Conservation (phyloP, 2,329 filamentous ascomycete species). For the Escovopsis sp. region DNA sequence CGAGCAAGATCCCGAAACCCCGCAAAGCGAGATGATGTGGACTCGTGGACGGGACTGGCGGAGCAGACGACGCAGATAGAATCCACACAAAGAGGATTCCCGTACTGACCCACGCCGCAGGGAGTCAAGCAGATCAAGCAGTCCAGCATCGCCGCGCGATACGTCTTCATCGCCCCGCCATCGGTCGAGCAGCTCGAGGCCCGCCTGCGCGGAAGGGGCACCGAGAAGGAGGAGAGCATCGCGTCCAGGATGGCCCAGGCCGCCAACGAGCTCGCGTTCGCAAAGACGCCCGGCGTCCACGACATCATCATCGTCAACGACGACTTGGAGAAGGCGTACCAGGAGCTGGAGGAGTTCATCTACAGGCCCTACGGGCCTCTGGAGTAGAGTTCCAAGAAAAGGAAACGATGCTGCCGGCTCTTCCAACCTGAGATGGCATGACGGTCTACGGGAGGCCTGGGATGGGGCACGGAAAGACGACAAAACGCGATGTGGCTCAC, state of each 20-base stretch:
- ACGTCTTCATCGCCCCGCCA: slow-evolving; percentile 74
- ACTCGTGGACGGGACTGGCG: too few species aligned
- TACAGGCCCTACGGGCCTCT: slow-evolving; percentile 26
- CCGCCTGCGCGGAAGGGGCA: slow-evolving; percentile 58
- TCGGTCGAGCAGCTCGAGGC: slow-evolving; percentile 59
- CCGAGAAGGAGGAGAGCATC: slow-evolving; percentile 62
- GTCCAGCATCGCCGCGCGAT: slow-evolving; percentile 59
- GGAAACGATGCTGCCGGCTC: too few species aligned
- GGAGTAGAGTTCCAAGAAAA: too few species aligned
- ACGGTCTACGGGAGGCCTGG: too few species aligned
- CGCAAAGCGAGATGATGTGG: too few species aligned
- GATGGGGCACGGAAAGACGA: too few species aligned
- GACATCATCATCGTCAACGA: slow-evolving; percentile 26
- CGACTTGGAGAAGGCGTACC: slow-evolving; percentile 36
- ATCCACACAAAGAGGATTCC: too few species aligned
- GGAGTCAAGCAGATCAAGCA: slow-evolving; percentile 88
- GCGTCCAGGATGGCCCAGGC: slow-evolving; percentile 57
- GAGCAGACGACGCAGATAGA: not conserved
- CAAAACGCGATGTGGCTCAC: too few species aligned
- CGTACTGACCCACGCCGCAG: slow-evolving; percentile 5
- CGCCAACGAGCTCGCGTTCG: slow-evolving; percentile 57
- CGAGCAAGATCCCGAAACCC: too few species aligned
- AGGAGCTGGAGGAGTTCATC: slow-evolving; percentile 36
- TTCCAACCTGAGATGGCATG: too few species aligned
- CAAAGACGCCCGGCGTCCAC: slow-evolving; percentile 45